phyloP scores from a whole-genome alignment of 805 yeast species.

The Monosporozyma yasuniensis region DNA sequence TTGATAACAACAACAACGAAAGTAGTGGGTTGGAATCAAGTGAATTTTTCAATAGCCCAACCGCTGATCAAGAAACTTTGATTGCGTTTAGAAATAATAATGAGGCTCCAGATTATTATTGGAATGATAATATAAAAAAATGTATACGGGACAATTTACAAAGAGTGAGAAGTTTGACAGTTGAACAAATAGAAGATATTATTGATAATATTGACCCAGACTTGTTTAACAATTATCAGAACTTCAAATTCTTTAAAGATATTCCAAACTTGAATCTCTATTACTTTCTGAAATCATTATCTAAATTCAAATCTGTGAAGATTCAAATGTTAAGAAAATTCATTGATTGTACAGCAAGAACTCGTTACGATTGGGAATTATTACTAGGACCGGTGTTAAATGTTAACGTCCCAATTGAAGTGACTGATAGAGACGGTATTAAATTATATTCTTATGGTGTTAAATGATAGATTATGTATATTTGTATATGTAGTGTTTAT shows the following conservation, averaged over 20 bases:
- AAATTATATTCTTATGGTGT: constrained; percentile 33
- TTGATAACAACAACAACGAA: not conserved
- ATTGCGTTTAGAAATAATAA: constrained; percentile 11
- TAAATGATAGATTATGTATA: not conserved
- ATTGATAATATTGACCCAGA: constrained; percentile 12
- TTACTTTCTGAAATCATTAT: constrained; percentile 27
- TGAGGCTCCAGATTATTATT: constrained; percentile 14
- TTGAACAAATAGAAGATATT: constrained; percentile 4
- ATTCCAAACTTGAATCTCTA: constrained; percentile 33
- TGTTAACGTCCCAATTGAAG: constrained; percentile 28
- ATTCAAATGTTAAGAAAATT: constrained; percentile 32
- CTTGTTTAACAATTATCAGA: constrained; percentile 20
- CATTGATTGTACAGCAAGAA: constrained; percentile 32
- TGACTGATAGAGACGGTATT: constrained; percentile 33
- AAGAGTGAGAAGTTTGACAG: not conserved
- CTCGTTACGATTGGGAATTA: constrained; percentile 33
- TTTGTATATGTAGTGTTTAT: not conserved
- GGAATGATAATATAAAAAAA: constrained; percentile 20
- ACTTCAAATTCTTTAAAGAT: constrained; percentile 22
- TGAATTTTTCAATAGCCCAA: constrained; percentile 4
- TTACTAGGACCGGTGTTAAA: constrained; percentile 31
- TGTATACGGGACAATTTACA: constrained; percentile 13
- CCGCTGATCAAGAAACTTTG: constrained; percentile 25
- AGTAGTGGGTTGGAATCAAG: constrained; percentile 1
- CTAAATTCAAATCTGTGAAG: constrained; percentile 29